phyloP scores from a whole-genome alignment of 1,139 yeast species.

The Geotrichum bryndzae region DNA sequence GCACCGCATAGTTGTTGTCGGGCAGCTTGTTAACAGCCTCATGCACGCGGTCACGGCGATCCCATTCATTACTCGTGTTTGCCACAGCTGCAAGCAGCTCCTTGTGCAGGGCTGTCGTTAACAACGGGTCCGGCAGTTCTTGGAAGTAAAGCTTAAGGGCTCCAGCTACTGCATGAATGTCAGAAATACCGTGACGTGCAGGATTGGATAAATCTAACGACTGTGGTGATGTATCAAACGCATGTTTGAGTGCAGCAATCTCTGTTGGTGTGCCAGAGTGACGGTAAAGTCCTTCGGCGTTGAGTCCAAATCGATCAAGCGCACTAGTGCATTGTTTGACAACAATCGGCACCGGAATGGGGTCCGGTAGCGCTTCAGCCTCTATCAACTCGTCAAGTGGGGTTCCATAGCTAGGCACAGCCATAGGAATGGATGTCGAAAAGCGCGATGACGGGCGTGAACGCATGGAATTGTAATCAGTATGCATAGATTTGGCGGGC shows the following conservation, averaged over 20 bases:
- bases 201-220: conserved; percentile 52
- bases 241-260: conserved; percentile 63
- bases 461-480: background rate
- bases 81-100: conserved; percentile 72
- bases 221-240: conserved; percentile 74
- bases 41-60: conserved; percentile 70
- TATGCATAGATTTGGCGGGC: conserved; percentile 1
- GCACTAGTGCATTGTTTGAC: conserved; percentile 85
- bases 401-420: conserved; percentile 60
- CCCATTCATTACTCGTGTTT: conserved; percentile 53
- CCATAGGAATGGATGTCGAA: background rate
- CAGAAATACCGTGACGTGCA: conserved; percentile 40
- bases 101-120: conserved; percentile 61
- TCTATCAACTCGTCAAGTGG: conserved; percentile 70
- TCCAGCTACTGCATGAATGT: conserved; percentile 57
- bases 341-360: conserved; percentile 61
- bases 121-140: conserved; percentile 76
- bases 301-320: conserved; percentile 75
- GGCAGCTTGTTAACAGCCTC: conserved; percentile 84
- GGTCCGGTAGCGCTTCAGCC: conserved; percentile 59
- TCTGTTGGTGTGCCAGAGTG: conserved; percentile 74
- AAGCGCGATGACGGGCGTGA: background rate
- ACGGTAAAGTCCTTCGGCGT: conserved; percentile 84
- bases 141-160: conserved; percentile 68
- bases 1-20: conserved; percentile 90